Conservation (phyloP, 768 basidiomycete genomes). For the Termitomyces sp. region DNA sequence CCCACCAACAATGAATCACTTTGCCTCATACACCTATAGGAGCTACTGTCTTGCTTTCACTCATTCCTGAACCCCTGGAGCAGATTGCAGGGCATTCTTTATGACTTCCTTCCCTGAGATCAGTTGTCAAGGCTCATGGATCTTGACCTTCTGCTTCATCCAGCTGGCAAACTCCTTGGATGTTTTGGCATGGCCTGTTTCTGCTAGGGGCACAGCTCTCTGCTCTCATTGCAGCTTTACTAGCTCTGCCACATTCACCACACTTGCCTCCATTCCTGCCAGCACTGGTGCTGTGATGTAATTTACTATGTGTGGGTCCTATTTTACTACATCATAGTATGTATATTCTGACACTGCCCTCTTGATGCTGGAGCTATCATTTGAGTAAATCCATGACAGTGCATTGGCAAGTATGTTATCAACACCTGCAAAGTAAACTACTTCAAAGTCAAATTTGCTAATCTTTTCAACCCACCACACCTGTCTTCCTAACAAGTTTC, state of each 20-base stretch:
- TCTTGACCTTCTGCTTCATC: not conserved
- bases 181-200: not conserved
- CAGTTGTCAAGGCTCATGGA: not conserved
- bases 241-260: not conserved
- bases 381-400: not conserved
- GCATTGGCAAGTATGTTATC: constrained; percentile 14
- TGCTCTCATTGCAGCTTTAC: no score
- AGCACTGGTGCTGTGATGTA: constrained; percentile 12
- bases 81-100: no score
- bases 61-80: no score
- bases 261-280: constrained; percentile 13
- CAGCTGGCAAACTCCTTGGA: not conserved
- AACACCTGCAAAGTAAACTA: no score
- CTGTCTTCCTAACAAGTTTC: no score
- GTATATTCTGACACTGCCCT: constrained; percentile 14
- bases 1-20: no score
- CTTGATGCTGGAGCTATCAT: constrained; percentile 6
- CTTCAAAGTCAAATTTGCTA: no score
- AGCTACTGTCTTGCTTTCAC: no score
- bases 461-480: no score
- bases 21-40: no score
- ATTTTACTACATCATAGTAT: constrained; percentile 7
- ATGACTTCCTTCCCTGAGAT: no score
- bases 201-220: no score
- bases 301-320: not conserved